Base-by-base conservation (phyloP, 331 rosid species). In the Prunus yedoensis region DNA sequence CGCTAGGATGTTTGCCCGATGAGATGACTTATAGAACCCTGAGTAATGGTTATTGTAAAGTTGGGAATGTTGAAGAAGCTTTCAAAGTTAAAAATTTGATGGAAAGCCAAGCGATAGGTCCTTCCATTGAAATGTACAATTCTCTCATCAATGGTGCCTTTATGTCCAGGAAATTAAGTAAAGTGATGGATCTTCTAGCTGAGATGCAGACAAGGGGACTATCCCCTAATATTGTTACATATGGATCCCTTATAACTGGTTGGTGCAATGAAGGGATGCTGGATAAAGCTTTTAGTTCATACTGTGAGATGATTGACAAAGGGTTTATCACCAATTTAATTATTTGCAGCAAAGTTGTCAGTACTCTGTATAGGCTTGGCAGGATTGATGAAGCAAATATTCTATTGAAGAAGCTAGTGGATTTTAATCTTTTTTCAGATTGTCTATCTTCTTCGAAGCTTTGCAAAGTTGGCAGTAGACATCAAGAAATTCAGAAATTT, bases 71-170 rank as follows among this genome's bases (percentile, higher is more conserved):
- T 62, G 77, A 62, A 45, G 85, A 88, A 84, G 97, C 97, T 52
- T 76, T 94, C 43, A 82, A 74, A 87, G 78, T 88, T 53, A 91
- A 94, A 82, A 87, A 63, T 66, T 25, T 59, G 64, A 87, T 88
- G 91, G 93, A 91, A 74, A 75, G 66, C 52, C 83, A 83, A 58
- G 78, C 77, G 12, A 74, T 86, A 38, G 52, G 70, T 67, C 83
- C 89, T 71, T 87, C 96, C 78, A 83, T 85, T 41, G 93, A 86
- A 90, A 87, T 91, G 91, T 94, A 88, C 78, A 94, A 94, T 85
- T 94, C 96, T 73, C 88, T 94, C 66, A 83, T 91, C 73, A 43
- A 57, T 71, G 97, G 97, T 61, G 80, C 80, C 72, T 94, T 91
- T 73, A 90, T 78, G 87, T 77, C 83, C 49, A 76, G 83, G 78